phyloP scores from a whole-genome alignment of 192 early-diverging fungal species.

The Linnemannia zychae region DNA sequence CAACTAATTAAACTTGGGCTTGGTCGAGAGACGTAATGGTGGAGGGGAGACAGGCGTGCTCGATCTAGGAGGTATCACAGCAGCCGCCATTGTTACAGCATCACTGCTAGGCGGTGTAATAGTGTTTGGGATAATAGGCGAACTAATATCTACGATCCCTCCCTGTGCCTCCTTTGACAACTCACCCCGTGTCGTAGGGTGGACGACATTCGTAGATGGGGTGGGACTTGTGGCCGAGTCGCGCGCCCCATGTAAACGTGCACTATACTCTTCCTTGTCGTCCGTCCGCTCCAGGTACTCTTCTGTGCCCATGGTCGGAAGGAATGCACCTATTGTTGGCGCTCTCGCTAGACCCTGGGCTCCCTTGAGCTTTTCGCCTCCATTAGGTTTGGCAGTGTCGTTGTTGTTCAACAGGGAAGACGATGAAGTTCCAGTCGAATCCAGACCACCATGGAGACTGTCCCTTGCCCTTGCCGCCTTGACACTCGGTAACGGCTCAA shows the following conservation, averaged over 20 bases:
- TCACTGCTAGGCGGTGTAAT: background rate
- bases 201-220: background rate
- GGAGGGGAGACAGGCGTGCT: background rate
- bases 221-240: background rate
- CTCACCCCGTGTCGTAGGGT: slow-evolving; percentile 6
- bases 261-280: slow-evolving; percentile 53
- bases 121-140: background rate
- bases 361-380: background rate
- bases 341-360: background rate
- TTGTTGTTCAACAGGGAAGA: background rate
- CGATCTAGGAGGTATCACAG: background rate
- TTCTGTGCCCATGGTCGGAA: slow-evolving; percentile 50
- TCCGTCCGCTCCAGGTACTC: slow-evolving; percentile 52
- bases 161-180: slow-evolving; percentile 17
- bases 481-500: slow-evolving; percentile 50
- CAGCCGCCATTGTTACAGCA: background rate
- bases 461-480: slow-evolving; percentile 21
- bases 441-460: background rate
- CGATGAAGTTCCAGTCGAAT: background rate
- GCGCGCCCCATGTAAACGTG: slow-evolving; percentile 27
- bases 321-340: slow-evolving; percentile 16
- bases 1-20: background rate
- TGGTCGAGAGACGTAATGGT: background rate
- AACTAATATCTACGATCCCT: slow-evolving; percentile 7
- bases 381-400: background rate